phyloP scores from a whole-genome alignment of 345 rosid species.

The Chamaenerion angustifolium region DNA sequence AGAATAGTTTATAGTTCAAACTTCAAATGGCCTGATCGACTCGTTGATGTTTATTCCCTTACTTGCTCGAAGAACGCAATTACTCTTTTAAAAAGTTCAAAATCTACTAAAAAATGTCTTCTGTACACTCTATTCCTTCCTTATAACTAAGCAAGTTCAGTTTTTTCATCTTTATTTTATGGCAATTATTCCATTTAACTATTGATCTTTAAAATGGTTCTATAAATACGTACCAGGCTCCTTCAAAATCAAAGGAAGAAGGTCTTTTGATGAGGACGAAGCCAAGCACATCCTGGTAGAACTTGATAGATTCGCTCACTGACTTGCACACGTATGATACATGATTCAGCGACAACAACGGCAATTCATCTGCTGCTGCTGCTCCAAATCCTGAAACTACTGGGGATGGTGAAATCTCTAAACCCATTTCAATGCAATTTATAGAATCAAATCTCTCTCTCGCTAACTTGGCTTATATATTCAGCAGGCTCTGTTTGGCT shows the following conservation, averaged over 20 bases:
- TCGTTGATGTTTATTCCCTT: not conserved
- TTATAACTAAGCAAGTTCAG: too few relatives aligned
- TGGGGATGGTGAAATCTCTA: constrained; percentile 1
- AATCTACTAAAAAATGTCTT: too few relatives aligned
- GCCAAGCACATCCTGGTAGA: constrained; percentile 29
- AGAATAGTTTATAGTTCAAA: not conserved
- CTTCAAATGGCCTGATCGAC: not conserved
- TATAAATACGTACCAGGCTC: constrained; percentile 24
- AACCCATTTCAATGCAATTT: too few relatives aligned
- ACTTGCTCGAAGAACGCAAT: too few relatives aligned
- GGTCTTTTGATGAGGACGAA: constrained; percentile 36
- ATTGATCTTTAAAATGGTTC: too few relatives aligned
- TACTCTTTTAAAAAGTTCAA: too few relatives aligned
- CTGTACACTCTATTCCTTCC: too few relatives aligned
- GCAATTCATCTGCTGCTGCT: constrained; percentile 6
- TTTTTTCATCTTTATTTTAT: too few relatives aligned
- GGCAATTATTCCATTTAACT: too few relatives aligned
- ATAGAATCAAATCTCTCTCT: constrained; percentile 11
- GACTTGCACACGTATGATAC: constrained; percentile 33
- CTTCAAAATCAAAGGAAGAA: constrained; percentile 32
- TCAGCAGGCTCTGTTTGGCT: too few relatives aligned
- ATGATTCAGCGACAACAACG: constrained; percentile 22
- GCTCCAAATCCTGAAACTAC: not conserved
- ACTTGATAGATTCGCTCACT: constrained; percentile 15
- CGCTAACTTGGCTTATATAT: too few relatives aligned